Conservation (phyloP, 805 yeast genomes). For the Pichia exigua region DNA sequence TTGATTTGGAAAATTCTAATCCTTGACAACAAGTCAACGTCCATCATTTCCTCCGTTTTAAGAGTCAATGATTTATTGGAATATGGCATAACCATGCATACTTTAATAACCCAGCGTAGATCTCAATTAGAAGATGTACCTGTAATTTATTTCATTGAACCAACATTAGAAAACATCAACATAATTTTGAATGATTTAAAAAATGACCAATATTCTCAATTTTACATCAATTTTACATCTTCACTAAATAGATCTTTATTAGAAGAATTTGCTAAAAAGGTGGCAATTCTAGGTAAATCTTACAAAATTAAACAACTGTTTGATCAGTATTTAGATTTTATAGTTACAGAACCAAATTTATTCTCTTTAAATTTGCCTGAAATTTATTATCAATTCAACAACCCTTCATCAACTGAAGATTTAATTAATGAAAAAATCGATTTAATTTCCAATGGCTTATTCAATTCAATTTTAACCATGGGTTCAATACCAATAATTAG, state of each 20-base stretch:
- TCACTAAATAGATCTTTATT: conserved; percentile 67
- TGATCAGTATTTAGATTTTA: conserved; percentile 88
- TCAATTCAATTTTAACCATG: conserved; percentile 69
- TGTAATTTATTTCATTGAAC: conserved; percentile 84
- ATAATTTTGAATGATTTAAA: conserved; percentile 65
- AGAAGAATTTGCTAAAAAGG: conserved; percentile 82
- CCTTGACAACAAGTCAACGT: conserved; percentile 73
- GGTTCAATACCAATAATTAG: conserved; percentile 84
- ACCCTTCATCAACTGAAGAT: conserved; percentile 66
- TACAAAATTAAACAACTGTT: conserved; percentile 75
- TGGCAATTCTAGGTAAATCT: conserved; percentile 64
- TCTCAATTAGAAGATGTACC: conserved; percentile 93
- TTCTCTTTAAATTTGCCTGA: conserved; percentile 67
- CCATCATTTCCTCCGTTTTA: conserved; percentile 82
- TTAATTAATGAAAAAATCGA: conserved; percentile 63
- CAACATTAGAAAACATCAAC: conserved; percentile 69
- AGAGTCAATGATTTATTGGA: conserved; percentile 85
- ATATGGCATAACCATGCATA: conserved; percentile 88
- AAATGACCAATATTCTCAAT: conserved; percentile 67
- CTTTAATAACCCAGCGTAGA: conserved; percentile 61
- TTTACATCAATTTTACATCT: conserved; percentile 81
- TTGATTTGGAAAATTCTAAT: conserved; percentile 87
- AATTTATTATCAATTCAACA: conserved; percentile 62
- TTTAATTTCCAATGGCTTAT: conserved; percentile 68
- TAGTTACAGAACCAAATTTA: conserved; percentile 87